phyloP scores from a whole-genome alignment of 768 basidiomycete genomes.

The Trametes cinnabarina region DNA sequence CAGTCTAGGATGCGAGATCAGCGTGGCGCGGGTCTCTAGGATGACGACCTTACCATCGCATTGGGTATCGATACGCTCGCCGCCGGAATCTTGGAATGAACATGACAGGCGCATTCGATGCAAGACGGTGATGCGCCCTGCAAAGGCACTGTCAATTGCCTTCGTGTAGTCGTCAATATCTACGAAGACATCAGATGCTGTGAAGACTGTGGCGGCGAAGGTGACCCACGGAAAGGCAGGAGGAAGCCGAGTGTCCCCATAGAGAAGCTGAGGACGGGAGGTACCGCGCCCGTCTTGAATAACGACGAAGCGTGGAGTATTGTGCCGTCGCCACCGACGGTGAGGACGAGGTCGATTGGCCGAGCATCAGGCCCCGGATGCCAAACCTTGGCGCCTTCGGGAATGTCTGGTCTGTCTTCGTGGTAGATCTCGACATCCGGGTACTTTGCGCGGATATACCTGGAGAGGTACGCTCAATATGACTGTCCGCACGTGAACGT shows the following conservation, averaged over 20 bases:
- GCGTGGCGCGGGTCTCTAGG: not conserved
- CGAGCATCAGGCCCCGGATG: conserved; percentile 53
- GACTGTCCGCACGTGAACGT: not conserved
- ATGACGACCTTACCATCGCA: conserved; percentile 48
- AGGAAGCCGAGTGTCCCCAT: conserved; percentile 94
- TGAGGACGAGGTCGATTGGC: conserved; percentile 83
- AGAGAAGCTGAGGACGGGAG: conserved; percentile 86
- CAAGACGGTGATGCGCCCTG: conserved; percentile 76
- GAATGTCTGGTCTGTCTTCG: conserved; percentile 47
- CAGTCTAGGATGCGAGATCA: conserved; percentile 53
- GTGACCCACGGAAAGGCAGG: conserved; percentile 83
- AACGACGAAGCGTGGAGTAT: conserved; percentile 91
- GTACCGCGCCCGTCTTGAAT: conserved; percentile 87
- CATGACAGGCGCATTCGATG: conserved; percentile 91
- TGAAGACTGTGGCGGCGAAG: too few species aligned
- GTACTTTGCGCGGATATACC: conserved; percentile 32
- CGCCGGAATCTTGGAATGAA: conserved; percentile 63
- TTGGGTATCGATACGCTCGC: conserved; percentile 53
- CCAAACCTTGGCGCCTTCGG: conserved; percentile 52
- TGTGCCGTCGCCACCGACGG: conserved; percentile 92
- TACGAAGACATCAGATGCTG: too few species aligned
- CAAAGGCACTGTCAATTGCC: conserved; percentile 76
- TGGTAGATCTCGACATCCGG: conserved; percentile 32
- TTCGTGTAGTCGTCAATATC: conserved; percentile 87
- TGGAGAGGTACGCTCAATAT: not conserved